Evolutionary conservation across 495 filamentous ascomycete genomes (phyloP), one percentile per base, ranked within the genome.

Genomic region (Aspergillus nanangensis): DNA sequence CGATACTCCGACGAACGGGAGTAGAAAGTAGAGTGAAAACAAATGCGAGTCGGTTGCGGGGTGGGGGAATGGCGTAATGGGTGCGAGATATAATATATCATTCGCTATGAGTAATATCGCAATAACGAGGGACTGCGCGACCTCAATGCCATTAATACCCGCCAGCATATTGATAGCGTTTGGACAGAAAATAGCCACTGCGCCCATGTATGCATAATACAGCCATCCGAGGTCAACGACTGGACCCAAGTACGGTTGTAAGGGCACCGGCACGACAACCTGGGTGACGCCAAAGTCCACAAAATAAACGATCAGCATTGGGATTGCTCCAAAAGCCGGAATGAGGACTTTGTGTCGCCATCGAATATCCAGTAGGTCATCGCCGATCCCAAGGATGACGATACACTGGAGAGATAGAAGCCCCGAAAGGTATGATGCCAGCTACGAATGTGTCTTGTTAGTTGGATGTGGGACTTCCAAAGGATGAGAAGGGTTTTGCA

Each of bases 281-380:
- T 89, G 83, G 13, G 93, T 99, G 47, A 99, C 90, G 38, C 90
- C 93, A 61, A 97, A 96, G 65, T 96, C 91, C 58, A 97, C 89
- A 63, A 95, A 95, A 69, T 99, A 99, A 45, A 99, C 88, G 41
- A 95, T 85, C 4, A 99, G 83, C 68, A 99, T 84, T 0, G 93
- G 93, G 47, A 97, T 90, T 21, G 90, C 80, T 27, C 90, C 90
- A 57, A 99, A 88, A 13, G 88, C 94, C 4, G 93, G 93, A 50
- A 99, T 96, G 66, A 97, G 82, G 58, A 97, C 82, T 67, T 99
- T 99, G 73, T 99, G 94, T 40, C 93, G 83, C 93, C 93, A 99
- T 56, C 94, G 83, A 55, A 99, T 94, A 65, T 99, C 93, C 67
- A 99, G 95, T 11, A 96, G 78, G 64, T 99, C 93, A 65, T 99